These are phyloP conservation scores for Kockiozyma suomiensis DNA, from an alignment of 805 yeast genomes.

Conservation along the genomic window DNA sequence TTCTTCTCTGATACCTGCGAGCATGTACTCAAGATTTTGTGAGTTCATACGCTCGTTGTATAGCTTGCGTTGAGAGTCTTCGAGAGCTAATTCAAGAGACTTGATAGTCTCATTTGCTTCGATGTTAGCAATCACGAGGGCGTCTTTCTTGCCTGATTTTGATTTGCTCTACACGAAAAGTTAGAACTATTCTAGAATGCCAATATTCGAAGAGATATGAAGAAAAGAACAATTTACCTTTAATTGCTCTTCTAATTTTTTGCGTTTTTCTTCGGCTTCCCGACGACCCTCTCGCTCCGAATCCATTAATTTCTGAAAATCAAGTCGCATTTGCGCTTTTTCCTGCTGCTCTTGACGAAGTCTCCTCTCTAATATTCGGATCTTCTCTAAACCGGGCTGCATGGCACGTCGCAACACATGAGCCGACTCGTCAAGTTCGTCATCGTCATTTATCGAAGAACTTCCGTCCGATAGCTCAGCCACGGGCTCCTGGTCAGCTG, in stretches of 20 bases:
- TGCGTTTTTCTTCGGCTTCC: slow-evolving; percentile 16
- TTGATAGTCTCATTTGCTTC: slow-evolving; percentile 14
- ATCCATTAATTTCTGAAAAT: slow-evolving; percentile 19
- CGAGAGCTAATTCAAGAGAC: slow-evolving; percentile 25
- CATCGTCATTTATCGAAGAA: slow-evolving; percentile 15
- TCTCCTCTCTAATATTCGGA: slow-evolving; percentile 16
- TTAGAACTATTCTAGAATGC: too few species aligned
- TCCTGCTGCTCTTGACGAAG: slow-evolving; percentile 28
- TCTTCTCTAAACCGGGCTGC: slow-evolving; percentile 2
- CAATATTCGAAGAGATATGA: not conserved
- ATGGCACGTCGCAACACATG: not conserved
- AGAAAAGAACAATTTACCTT: slow-evolving; percentile 12
- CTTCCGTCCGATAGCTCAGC: slow-evolving; percentile 18
- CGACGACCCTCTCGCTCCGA: slow-evolving; percentile 22
- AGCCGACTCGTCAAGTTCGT: not conserved
- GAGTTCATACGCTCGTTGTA: slow-evolving; percentile 30
- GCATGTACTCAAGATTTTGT: slow-evolving; percentile 30
- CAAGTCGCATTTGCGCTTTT: slow-evolving; percentile 27
- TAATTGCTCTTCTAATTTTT: slow-evolving; percentile 22
- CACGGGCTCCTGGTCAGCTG: not conserved
- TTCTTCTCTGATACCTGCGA: slow-evolving; percentile 28
- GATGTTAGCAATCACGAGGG: slow-evolving; percentile 2
- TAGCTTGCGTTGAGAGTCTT: slow-evolving; percentile 30
- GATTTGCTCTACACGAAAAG: slow-evolving; percentile 19
- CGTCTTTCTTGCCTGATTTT: slow-evolving; percentile 8